These are phyloP conservation scores for Warburgia ugandensis DNA, from an alignment of 164 flowering plant species.

Conservation along the genomic window DNA sequence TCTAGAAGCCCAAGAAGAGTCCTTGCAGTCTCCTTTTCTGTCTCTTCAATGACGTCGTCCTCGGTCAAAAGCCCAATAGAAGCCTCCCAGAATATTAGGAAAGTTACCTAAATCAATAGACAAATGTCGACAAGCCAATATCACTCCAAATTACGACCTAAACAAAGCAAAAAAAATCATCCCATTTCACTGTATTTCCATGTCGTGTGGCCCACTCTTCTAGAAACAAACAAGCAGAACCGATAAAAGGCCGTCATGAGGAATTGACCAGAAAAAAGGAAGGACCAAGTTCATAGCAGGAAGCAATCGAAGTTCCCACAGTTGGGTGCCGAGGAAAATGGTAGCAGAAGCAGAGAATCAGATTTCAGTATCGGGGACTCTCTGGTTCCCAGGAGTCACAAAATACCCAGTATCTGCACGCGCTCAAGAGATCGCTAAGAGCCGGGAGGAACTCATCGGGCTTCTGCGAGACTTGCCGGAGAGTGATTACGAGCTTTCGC, in stretches of 20 bases:
- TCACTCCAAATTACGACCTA: no score
- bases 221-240: no score
- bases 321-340: background rate
- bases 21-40: background rate
- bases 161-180: no score
- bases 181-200: no score
- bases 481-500: constrained; percentile 4
- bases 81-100: no score
- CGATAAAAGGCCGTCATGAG: no score
- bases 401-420: background rate
- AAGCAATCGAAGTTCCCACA: background rate
- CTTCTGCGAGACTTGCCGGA: constrained; percentile 1
- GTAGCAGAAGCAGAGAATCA: background rate
- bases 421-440: constrained; percentile 3
- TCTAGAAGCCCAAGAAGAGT: background rate
- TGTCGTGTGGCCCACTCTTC: no score
- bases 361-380: background rate
- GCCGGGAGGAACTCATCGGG: background rate
- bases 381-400: constrained; percentile 1
- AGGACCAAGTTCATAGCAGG: no score
- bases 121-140: no score
- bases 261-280: no score
- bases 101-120: no score
- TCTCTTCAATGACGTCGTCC: background rate
- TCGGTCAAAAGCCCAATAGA: background rate